These are phyloP conservation scores for Sugiyamaella smithiae DNA, from an alignment of 805 yeast genomes.

Conservation along the genomic window DNA sequence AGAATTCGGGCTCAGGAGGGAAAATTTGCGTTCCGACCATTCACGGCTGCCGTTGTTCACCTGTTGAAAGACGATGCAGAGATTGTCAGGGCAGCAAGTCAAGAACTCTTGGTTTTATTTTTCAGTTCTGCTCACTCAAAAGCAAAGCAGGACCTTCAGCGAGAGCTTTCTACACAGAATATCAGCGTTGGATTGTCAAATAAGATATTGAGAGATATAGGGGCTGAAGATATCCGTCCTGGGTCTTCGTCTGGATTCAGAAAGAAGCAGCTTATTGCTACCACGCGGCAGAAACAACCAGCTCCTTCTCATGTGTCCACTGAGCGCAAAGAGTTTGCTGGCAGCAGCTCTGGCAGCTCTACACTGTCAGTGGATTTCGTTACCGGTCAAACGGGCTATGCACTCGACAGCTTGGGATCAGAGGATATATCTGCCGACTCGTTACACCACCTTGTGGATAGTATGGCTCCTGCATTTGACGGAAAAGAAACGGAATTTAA, in stretches of 20 bases:
- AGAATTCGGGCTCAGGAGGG: conserved; percentile 29
- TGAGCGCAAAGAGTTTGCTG: conserved; percentile 11
- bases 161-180: conserved; percentile 39
- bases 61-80: conserved; percentile 29
- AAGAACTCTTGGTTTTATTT: conserved; percentile 36
- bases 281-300: neutral
- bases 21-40: conserved; percentile 31
- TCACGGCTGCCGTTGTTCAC: conserved; percentile 34
- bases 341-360: neutral
- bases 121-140: conserved; percentile 38
- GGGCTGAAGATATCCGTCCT: conserved; percentile 20
- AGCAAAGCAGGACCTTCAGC: conserved; percentile 47
- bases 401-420: conserved; percentile 40
- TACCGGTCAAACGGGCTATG: conserved; percentile 32
- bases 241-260: neutral
- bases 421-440: conserved; percentile 34
- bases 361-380: conserved; percentile 23
- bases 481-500: conserved; percentile 85
- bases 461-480: conserved; percentile 44
- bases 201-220: conserved; percentile 34
- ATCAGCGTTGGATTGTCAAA: conserved; percentile 30
- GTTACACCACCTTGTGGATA: conserved; percentile 32
- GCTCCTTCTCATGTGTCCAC: neutral
- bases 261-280: neutral
- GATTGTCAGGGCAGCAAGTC: conserved; percentile 27